Evolutionary conservation across 495 filamentous ascomycete species (phyloP).

Genomic region (Tuber microsphaerosporum): DNA sequence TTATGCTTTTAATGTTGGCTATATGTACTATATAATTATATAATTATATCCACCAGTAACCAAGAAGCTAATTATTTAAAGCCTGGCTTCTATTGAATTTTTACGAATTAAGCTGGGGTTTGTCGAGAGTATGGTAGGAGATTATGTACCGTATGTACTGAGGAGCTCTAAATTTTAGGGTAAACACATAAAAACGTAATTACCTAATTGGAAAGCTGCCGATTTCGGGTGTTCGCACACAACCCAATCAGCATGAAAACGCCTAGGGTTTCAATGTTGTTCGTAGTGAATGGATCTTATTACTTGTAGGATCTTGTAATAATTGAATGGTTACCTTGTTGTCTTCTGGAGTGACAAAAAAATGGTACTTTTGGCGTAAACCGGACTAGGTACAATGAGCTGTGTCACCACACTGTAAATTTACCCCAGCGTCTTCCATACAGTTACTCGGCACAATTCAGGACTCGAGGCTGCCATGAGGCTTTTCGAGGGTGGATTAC

Average conservation of each 20-base stretch:
- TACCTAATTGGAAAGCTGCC: too few relatives aligned
- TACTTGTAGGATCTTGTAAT: background rate
- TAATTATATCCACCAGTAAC: too few relatives aligned
- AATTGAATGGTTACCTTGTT: background rate
- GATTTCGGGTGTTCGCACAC: background rate
- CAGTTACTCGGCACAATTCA: background rate
- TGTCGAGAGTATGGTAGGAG: too few relatives aligned
- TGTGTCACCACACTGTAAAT: background rate
- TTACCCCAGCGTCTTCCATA: background rate
- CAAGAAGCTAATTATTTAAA: too few relatives aligned
- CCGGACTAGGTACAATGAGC: background rate
- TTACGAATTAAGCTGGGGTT: too few relatives aligned
- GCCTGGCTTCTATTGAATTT: too few relatives aligned
- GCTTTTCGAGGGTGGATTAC: background rate
- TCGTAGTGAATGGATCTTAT: background rate
- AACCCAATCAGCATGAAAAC: background rate
- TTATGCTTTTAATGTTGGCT: too few relatives aligned
- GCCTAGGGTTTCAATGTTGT: background rate
- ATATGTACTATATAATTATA: too few relatives aligned
- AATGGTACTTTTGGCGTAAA: background rate
- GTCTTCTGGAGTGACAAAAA: background rate
- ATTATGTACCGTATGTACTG: too few relatives aligned
- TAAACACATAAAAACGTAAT: too few relatives aligned
- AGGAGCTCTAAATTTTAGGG: too few relatives aligned
- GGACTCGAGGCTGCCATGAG: background rate